Evolutionary conservation across 306 rosid genomes (phyloP).

Genomic region (Purshia tridentata): DNA sequence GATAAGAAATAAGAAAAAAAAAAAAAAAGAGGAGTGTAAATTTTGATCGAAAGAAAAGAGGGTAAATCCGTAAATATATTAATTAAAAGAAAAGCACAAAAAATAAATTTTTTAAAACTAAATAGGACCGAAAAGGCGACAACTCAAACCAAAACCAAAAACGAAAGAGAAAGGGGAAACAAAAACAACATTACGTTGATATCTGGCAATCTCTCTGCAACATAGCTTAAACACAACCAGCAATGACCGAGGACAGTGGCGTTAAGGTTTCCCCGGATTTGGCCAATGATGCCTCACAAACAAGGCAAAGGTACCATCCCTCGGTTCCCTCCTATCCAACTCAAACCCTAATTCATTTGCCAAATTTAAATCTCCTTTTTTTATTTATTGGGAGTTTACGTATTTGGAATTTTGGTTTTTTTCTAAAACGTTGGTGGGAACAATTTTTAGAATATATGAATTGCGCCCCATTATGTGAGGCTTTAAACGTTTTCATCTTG

Average conservation of each 20-base stretch:
- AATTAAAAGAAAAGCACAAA: too few species aligned
- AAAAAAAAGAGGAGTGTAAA: too few species aligned
- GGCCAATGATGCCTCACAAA: constrained; percentile 54
- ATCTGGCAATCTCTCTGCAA: background rate
- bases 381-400: background rate
- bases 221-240: background rate
- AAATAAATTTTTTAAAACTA: too few species aligned
- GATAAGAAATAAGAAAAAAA: too few species aligned
- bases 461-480: background rate
- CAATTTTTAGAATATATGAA: background rate
- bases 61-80: too few species aligned
- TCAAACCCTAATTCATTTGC: background rate
- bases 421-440: too few species aligned
- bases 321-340: background rate
- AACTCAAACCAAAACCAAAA: background rate
- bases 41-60: too few species aligned
- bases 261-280: constrained; percentile 56
- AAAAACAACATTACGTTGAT: background rate
- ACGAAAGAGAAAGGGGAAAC: background rate
- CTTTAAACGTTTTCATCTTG: background rate
- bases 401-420: background rate
- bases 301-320: constrained; percentile 66
- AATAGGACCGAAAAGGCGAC: background rate
- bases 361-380: background rate
- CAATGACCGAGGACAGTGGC: constrained; percentile 52